Percentiles rank a stretch among this genome's conserved stretches.
Conservation (phyloP, 805 yeast species). For the Pichia gijzeniarum region DNA sequence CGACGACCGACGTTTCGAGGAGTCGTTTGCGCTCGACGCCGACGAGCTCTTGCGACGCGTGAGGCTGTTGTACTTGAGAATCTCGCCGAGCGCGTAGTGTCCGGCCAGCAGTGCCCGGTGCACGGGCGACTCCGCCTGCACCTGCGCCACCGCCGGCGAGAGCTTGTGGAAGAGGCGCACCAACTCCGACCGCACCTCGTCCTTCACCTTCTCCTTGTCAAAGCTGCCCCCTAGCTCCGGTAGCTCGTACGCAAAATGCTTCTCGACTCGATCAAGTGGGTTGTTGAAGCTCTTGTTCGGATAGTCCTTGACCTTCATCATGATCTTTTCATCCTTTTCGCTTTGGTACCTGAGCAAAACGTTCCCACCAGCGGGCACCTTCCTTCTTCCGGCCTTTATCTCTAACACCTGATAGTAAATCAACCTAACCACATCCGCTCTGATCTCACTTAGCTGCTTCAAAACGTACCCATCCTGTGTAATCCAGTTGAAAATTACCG, state of each 20-base stretch:
- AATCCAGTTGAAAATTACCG: slow-evolving; percentile 4
- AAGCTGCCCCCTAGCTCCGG: not conserved
- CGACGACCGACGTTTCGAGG: not conserved
- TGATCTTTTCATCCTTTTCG: not conserved
- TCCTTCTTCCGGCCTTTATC: not conserved
- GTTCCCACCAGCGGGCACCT: slow-evolving; percentile 1
- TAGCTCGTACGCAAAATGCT: not conserved
- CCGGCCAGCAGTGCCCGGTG: slow-evolving; percentile 44
- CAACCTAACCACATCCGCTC: not conserved
- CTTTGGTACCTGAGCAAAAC: not conserved
- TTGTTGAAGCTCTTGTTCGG: not conserved
- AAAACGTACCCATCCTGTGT: not conserved
- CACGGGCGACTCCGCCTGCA: slow-evolving; percentile 39
- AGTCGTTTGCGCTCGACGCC: not conserved
- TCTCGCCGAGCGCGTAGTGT: slow-evolving; percentile 42
- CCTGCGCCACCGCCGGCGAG: not conserved
- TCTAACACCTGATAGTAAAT: slow-evolving; percentile 4
- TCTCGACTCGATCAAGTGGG: not conserved
- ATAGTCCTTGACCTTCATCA: slow-evolving; percentile 3
- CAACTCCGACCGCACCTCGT: not conserved
- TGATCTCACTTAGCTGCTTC: slow-evolving; percentile 1
- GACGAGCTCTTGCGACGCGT: slow-evolving; percentile 25
- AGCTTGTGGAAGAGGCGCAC: slow-evolving; percentile 3
- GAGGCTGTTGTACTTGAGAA: slow-evolving; percentile 39
- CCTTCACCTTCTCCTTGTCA: slow-evolving; percentile 3